Base-by-base conservation (phyloP, 352 stramenopile genomes). In the Globisporangium apiculatum region DNA sequence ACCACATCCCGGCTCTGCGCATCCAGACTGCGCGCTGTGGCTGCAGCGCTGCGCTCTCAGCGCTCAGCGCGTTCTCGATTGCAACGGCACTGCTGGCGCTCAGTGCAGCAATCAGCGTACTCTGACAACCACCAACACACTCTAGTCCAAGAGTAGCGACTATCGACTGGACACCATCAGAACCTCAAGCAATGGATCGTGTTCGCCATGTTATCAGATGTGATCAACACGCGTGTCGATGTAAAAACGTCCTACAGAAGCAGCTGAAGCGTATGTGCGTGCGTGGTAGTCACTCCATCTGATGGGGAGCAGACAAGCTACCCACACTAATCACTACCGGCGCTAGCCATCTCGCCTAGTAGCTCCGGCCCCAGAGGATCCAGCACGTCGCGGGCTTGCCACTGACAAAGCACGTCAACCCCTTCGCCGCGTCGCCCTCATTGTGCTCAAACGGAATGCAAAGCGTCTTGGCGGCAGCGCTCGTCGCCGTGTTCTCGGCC, bases 381-480 rank as follows among this genome's bases (percentile, higher is more conserved):
- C 83, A 94, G 73, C 72, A 86, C 68, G 83, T 99, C 43, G 97
- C 97, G n/a, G 87, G 86, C 71, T 98, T 93, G 61, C 97, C 97
- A 76, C 89, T 98, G 50, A 98, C 92, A 77, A 99, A 99, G 78
- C 97, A 99, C 74, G 96, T 98, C 40, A 90, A 94, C 46, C 95
- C 96, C 51, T 95, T 82, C 11, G 75, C 85, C 12, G 99, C 79
- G 14, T 82, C 81, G 58, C 68, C 64, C 11, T 74, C 68, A 58
- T 92, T 91, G 65, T 99, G 94, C 64, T 97, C 90, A 68, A 98
- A 99, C 24, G 97, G 97, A 58, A 99, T 98, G 76, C 97, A 99
- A 24, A 99, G 78, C 36, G 96, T 99, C 86, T 99, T 99, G 57
- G 96, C 97, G 4, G 97, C 96, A 7, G 97, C 96, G 65, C 86